A percentile compares a stretch with the other conserved stretches of the same genome.
These are phyloP conservation scores for Hemisphaericaspora lyxosophila DNA, from an alignment of 1,139 yeast genomes.

Conservation along the genomic window DNA sequence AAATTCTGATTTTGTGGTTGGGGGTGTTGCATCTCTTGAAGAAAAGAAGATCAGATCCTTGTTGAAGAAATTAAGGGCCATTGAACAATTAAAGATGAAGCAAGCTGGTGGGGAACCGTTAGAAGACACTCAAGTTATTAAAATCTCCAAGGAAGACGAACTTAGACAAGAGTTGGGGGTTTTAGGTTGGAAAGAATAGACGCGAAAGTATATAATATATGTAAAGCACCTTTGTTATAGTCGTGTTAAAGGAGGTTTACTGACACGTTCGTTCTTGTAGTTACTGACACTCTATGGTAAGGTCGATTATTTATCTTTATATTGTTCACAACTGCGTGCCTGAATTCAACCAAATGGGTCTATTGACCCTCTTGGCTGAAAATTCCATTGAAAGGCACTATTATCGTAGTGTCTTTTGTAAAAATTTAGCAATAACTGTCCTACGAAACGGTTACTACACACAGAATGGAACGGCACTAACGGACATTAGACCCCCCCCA, in stretches of 20 bases:
- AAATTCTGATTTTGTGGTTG: constrained; percentile 52
- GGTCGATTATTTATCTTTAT: neutral
- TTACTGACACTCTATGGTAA: neutral
- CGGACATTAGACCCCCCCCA: too few relatives aligned
- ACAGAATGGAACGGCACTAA: too few relatives aligned
- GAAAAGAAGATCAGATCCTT: constrained; percentile 91
- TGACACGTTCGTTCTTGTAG: neutral
- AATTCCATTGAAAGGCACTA: neutral
- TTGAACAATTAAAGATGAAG: constrained; percentile 82
- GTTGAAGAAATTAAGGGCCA: constrained; percentile 90
- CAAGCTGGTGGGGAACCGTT: constrained; percentile 81
- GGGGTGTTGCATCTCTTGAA: constrained; percentile 69
- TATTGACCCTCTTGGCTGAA: neutral
- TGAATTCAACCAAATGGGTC: neutral
- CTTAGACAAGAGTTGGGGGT: constrained; percentile 69
- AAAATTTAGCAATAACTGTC: too few relatives aligned
- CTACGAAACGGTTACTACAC: too few relatives aligned
- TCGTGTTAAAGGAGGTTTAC: too few relatives aligned
- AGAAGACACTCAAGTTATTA: constrained; percentile 90
- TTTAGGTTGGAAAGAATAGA: constrained; percentile 65
- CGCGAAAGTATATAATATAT: too few relatives aligned
- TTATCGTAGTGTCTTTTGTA: neutral
- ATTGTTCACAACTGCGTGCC: neutral
- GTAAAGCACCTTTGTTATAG: too few relatives aligned
- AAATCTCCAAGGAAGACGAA: constrained; percentile 81